Conservation (phyloP, 257 asterid genomes). For the Buddleja alternifolia region DNA sequence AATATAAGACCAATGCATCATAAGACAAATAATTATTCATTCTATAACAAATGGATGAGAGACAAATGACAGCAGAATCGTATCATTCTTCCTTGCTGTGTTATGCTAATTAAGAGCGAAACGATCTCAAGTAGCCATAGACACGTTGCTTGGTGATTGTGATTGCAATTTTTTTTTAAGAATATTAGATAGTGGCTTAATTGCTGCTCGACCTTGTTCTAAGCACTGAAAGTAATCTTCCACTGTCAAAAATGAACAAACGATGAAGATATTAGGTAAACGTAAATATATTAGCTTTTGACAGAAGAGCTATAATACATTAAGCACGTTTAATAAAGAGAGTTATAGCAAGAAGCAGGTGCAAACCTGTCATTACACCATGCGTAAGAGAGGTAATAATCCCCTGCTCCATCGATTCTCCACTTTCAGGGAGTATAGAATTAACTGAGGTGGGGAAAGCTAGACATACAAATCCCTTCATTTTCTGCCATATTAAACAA, state of each 20-base stretch:
- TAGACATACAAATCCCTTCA: conserved; percentile 74
- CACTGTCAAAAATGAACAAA: conserved; percentile 42
- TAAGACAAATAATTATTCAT: too few species aligned
- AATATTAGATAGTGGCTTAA: conserved; percentile 65
- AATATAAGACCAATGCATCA: too few species aligned
- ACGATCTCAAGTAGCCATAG: conserved; percentile 41
- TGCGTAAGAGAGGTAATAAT: conserved; percentile 79
- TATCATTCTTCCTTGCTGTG: too few species aligned
- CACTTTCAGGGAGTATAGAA: conserved; percentile 63
- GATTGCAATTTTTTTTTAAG: conserved; percentile 73
- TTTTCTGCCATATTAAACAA: conserved; percentile 59
- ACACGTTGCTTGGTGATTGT: conserved; percentile 37
- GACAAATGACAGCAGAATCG: not conserved
- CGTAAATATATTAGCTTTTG: not conserved
- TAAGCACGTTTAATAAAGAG: not conserved
- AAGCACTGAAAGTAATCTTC: conserved; percentile 75
- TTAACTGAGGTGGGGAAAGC: conserved; percentile 73
- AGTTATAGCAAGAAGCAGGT: not conserved
- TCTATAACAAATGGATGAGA: too few species aligned
- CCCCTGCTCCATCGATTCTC: conserved; percentile 53
- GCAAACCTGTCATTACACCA: conserved; percentile 77
- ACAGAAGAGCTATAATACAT: not conserved
- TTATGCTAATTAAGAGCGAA: not conserved
- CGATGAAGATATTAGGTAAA: not conserved
- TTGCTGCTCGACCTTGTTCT: conserved; percentile 77